Base-by-base conservation (phyloP, 2,329 filamentous ascomycete species). In the Byssothecium circinans region DNA sequence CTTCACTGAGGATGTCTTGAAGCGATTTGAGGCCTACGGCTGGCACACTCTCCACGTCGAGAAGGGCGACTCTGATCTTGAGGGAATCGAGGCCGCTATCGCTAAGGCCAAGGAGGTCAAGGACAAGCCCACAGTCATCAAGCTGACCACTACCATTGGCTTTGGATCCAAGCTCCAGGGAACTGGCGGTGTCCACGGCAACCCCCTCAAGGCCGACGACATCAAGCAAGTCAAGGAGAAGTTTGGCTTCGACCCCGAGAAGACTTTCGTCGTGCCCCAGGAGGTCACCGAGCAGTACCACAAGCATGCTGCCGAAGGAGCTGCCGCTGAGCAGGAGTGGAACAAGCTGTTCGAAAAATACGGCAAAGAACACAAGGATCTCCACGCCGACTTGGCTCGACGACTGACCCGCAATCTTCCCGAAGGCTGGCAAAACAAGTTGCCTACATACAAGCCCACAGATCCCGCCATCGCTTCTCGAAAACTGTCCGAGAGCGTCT, bases 51-150 rank as follows among this genome's bases (percentile, higher is more conserved):
- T 89, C 70, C 81, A 81, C 73, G 91, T 99, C 72, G 79, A 86
- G 65, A 85, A 97, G 67, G 94, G 94, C 75, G 89, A 99, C 81
- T 75, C 83, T 73, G 90, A 97, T 76, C 85, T 96, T 48, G 86
- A 85, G 60, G 85, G 75, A 69, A 97, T 99, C 53, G 91, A 95
- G 79, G 84, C 81, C 54, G 94, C 94, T 64, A 88, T 99, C 74
- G 83, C 85, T 75, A 83, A 88, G 78, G 88, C 85, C 73, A 85
- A 92, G 80, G 79, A 85, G 59, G 88, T 95, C 76, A 97, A 85
- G 75, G 84, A 97, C 82, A 99, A 97, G 87, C 94, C 94, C 57
- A 88, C 91, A 53, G 79, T 99, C 68, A 96, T 99, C 81, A 91
- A 95, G 81, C 85, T 99, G 65, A 91, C 86, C 73, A 99, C 94